Percentiles rank a stretch among this genome's conserved stretches.
phyloP scores from a whole-genome alignment of 1,284 basidiomycete species.

The Flammula alnicola region DNA sequence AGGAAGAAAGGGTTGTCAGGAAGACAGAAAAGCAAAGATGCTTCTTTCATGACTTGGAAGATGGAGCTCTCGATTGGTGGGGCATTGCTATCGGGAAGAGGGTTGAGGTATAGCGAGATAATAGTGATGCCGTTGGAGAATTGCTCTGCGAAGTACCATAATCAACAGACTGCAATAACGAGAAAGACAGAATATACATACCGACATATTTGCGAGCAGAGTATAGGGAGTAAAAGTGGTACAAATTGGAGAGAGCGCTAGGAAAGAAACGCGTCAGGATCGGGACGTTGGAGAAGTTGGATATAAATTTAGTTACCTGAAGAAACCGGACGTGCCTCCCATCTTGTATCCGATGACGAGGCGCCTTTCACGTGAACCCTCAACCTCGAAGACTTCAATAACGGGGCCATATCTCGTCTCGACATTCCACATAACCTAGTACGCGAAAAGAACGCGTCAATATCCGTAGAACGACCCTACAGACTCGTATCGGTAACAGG shows the following conservation, averaged over 20 bases:
- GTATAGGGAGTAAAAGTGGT: constrained; percentile 97
- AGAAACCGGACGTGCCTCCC: constrained; percentile 86
- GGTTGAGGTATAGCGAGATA: constrained; percentile 94
- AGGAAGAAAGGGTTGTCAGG: constrained; percentile 97
- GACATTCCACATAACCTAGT: constrained; percentile 86
- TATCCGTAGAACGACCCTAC: too few species aligned
- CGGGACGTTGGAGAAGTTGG: neutral
- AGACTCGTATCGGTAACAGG: neutral
- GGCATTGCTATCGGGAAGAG: constrained; percentile 75
- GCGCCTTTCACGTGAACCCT: constrained; percentile 87
- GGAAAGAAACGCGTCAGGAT: constrained; percentile 19
- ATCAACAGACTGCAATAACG: neutral
- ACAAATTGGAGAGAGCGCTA: constrained; percentile 93
- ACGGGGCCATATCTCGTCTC: constrained; percentile 86
- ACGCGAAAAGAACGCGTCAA: constrained; percentile 8
- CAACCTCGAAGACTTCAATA: constrained; percentile 95
- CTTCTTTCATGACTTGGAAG: constrained; percentile 96
- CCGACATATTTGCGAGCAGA: constrained; percentile 93
- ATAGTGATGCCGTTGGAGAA: constrained; percentile 98
- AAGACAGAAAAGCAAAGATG: constrained; percentile 92
- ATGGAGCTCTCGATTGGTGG: constrained; percentile 95
- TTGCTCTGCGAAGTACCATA: constrained; percentile 66
- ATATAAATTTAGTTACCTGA: constrained; percentile 58
- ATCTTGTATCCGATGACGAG: constrained; percentile 98
- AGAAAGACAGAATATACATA: constrained; percentile 37